Percentiles rank a stretch among this genome's conserved stretches.
Evolutionary conservation across 306 rosid species (phyloP).

Genomic region (Dryas alaskensis): DNA sequence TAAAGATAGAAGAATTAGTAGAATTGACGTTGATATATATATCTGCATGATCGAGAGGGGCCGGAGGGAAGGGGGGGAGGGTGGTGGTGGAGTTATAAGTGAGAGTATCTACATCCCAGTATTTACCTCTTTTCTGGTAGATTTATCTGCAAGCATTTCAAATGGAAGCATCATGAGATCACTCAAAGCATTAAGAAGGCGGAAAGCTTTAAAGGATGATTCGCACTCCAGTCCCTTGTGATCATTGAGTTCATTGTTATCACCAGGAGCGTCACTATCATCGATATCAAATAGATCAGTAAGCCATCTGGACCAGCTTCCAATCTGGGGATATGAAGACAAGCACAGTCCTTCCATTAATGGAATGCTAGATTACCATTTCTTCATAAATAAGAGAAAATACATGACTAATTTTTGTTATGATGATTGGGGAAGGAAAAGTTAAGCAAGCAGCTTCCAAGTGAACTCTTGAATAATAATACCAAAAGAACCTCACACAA

Average conservation of each 20-base stretch:
- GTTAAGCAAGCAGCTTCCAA: neutral
- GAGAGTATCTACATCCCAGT: neutral
- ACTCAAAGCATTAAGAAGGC: slow-evolving; percentile 71
- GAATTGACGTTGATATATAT: neutral
- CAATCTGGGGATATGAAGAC: slow-evolving; percentile 50
- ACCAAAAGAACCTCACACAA: slow-evolving; percentile 1
- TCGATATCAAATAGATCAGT: slow-evolving; percentile 77
- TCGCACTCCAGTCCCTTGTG: slow-evolving; percentile 33
- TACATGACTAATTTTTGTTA: neutral
- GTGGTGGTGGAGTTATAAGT: neutral
- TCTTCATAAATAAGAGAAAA: slow-evolving; percentile 9
- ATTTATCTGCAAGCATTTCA: slow-evolving; percentile 66
- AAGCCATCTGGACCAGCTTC: slow-evolving; percentile 90
- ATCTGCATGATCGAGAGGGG: too few relatives aligned
- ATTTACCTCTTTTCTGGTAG: slow-evolving; percentile 69
- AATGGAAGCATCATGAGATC: slow-evolving; percentile 90
- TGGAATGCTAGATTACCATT: slow-evolving; percentile 15
- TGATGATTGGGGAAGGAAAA: neutral
- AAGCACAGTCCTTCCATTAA: slow-evolving; percentile 19
- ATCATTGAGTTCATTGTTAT: slow-evolving; percentile 37
- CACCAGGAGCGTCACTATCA: slow-evolving; percentile 52
- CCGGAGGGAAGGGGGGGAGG: too few relatives aligned
- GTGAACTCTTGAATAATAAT: neutral
- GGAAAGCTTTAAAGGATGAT: slow-evolving; percentile 69
- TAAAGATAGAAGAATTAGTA: neutral